These are phyloP conservation scores for Geotrichum phurueaensis DNA, from an alignment of 1,139 yeast genomes.

Conservation along the genomic window DNA sequence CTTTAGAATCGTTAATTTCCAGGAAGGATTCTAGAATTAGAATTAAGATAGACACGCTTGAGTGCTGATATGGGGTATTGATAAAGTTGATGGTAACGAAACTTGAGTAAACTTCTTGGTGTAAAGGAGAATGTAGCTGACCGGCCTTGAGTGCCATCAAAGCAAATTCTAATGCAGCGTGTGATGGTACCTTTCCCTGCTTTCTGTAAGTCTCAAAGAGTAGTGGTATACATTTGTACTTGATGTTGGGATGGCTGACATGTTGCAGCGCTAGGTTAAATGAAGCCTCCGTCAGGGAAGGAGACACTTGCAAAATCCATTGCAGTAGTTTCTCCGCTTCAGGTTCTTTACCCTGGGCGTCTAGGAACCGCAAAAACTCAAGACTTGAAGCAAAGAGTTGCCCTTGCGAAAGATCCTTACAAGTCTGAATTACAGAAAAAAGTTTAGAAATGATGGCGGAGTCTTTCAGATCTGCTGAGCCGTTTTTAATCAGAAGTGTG, in stretches of 20 bases:
- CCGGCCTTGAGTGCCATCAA: background rate
- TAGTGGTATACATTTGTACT: constrained; percentile 10
- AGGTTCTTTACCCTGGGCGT: constrained; percentile 7
- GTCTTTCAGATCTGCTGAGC: background rate
- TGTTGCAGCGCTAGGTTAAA: constrained; percentile 8
- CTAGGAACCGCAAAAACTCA: constrained; percentile 11
- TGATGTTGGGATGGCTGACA: constrained; percentile 9
- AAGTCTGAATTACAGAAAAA: constrained; percentile 10
- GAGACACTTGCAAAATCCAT: constrained; percentile 13
- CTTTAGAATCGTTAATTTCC: background rate
- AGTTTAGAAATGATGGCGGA: constrained; percentile 11
- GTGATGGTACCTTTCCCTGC: constrained; percentile 6
- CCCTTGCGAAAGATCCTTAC: constrained; percentile 3
- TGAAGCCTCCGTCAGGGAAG: constrained; percentile 1
- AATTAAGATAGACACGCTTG: constrained; percentile 2
- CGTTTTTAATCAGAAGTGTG: constrained; percentile 7
- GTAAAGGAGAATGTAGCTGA: background rate
- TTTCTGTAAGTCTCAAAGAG: constrained; percentile 7
- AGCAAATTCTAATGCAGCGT: constrained; percentile 9
- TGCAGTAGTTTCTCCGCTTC: constrained; percentile 12
- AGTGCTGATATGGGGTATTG: constrained; percentile 6
- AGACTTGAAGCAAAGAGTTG: constrained; percentile 9
- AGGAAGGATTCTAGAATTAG: constrained; percentile 4
- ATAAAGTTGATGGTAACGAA: constrained; percentile 8
- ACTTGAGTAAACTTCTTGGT: background rate